These are phyloP conservation scores for Plasmopara muralis DNA, from an alignment of 352 stramenopile species.

Conservation along the genomic window DNA sequence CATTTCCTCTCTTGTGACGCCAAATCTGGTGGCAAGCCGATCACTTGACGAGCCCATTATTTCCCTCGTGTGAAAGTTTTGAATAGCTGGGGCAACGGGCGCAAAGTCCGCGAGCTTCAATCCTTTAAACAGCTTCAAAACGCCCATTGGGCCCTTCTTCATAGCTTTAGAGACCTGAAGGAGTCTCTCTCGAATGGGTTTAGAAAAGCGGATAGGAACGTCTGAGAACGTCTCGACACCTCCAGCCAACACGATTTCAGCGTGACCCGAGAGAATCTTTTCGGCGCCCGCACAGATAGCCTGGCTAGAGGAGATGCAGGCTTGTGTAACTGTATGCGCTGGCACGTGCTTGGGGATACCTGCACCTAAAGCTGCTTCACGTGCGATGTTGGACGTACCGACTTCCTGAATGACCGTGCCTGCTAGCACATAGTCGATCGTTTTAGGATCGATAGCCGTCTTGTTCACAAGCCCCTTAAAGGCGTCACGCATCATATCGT, in stretches of 20 bases:
- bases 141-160: constrained; percentile 90
- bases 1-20: constrained; percentile 93
- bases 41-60: constrained; percentile 98
- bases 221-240: constrained; percentile 97
- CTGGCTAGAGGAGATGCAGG: constrained; percentile 96
- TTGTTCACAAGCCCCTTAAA: constrained; percentile 95
- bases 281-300: constrained; percentile 91
- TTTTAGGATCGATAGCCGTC: constrained; percentile 91
- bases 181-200: constrained; percentile 77
- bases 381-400: constrained; percentile 97
- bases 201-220: constrained; percentile 94
- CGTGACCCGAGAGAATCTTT: constrained; percentile 94
- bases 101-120: constrained; percentile 88
- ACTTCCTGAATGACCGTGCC: constrained; percentile 97
- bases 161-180: constrained; percentile 88
- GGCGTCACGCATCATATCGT: constrained; percentile 95
- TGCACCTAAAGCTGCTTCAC: constrained; percentile 93
- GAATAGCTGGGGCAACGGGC: constrained; percentile 95
- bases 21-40: constrained; percentile 90
- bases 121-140: constrained; percentile 90
- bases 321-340: constrained; percentile 94
- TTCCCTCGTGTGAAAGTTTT: constrained; percentile 98
- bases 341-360: constrained; percentile 92
- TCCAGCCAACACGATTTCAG: constrained; percentile 94
- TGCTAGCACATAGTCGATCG: constrained; percentile 95